Evolutionary conservation across 1,139 yeast genomes (phyloP).

Genomic region (Saccharomyces hybrid): DNA sequence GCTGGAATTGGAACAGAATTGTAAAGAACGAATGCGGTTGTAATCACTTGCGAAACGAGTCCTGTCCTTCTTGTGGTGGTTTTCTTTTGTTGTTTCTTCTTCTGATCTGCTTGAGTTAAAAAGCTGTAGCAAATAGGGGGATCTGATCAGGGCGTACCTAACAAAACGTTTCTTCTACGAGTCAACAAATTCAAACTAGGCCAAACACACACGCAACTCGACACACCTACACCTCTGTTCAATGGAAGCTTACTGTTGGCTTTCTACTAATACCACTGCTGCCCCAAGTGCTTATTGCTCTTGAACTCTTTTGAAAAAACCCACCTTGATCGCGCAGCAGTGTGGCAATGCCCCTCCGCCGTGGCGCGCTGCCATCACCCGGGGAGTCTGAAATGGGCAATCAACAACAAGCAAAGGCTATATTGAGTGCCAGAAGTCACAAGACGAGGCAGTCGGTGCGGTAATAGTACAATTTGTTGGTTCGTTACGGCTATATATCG

Average conservation of each 20-base stretch:
- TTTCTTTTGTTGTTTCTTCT: background rate
- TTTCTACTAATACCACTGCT: background rate
- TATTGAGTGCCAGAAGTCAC: background rate
- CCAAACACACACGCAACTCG: background rate
- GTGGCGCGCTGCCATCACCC: background rate
- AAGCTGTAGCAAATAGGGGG: background rate
- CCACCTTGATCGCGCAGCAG: background rate
- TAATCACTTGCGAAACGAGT: background rate
- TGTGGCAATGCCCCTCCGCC: constrained; percentile 1
- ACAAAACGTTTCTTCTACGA: background rate
- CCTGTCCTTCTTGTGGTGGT: background rate
- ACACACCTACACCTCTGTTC: background rate
- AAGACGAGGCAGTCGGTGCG: background rate
- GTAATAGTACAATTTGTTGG: background rate
- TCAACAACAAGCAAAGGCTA: background rate
- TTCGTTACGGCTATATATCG: background rate
- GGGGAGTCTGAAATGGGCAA: background rate
- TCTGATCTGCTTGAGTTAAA: background rate
- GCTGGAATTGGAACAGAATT: background rate
- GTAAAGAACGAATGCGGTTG: background rate
- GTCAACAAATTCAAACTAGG: background rate
- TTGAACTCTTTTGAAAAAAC: background rate
- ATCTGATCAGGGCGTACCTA: background rate
- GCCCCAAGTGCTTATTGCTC: background rate
- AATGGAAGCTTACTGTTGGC: background rate